A percentile compares a stretch with the other conserved stretches of the same genome.
phyloP scores from a whole-genome alignment of 1,139 yeast genomes.

The Blastobotrys elegans region DNA sequence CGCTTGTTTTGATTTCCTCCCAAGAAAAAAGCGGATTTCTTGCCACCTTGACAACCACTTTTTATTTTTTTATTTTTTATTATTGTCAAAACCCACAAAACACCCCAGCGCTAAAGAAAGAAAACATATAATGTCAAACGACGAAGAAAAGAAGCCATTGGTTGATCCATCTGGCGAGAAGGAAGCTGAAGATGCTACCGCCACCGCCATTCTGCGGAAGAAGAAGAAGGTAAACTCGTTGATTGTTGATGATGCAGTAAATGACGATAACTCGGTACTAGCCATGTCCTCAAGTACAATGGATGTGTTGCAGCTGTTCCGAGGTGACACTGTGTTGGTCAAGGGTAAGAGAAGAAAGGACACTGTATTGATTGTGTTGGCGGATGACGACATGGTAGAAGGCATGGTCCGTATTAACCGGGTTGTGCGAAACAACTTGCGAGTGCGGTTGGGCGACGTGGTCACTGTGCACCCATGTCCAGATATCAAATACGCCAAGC shows the following conservation, averaged over 20 bases:
- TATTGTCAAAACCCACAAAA: too few species aligned
- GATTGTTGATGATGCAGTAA: constrained; percentile 93
- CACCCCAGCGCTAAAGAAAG: background rate
- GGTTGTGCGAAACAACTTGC: constrained; percentile 89
- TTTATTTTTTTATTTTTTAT: too few species aligned
- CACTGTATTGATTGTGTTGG: constrained; percentile 92
- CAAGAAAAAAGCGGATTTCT: background rate
- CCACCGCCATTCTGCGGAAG: constrained; percentile 94
- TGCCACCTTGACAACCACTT: background rate
- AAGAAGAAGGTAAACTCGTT: constrained; percentile 96
- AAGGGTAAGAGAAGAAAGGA: constrained; percentile 98
- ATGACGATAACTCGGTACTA: constrained; percentile 94
- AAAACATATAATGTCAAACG: background rate
- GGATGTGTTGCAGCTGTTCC: constrained; percentile 90
- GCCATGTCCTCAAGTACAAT: constrained; percentile 92
- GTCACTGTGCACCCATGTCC: constrained; percentile 93
- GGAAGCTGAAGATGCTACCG: constrained; percentile 72
- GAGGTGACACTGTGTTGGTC: constrained; percentile 96
- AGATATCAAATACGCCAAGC: constrained; percentile 83
- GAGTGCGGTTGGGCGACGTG: constrained; percentile 91
- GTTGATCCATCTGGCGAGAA: constrained; percentile 55
- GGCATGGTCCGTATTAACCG: constrained; percentile 94
- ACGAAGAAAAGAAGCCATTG: constrained; percentile 28
- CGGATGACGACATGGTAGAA: constrained; percentile 95
- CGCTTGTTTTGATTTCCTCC: background rate